Evolutionary conservation across 2,329 filamentous ascomycete species (phyloP), one percentile per base, ranked within the genome.

Genomic region (Exophiala sp.): DNA sequence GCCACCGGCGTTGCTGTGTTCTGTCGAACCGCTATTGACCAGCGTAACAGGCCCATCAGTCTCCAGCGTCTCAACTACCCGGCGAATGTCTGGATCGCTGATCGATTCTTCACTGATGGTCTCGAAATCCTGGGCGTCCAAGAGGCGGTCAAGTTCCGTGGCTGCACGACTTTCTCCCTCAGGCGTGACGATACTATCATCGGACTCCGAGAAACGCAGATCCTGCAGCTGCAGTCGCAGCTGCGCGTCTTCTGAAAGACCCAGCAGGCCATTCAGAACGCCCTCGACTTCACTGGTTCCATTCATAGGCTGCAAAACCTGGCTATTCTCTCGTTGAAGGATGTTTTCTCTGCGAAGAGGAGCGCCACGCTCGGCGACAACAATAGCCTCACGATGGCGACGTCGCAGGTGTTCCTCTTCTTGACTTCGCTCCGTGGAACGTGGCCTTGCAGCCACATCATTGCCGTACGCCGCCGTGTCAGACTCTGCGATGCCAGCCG

Each of bases 371-470:
- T 95, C 88, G 62, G 89, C 91, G 49, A 95, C 73, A 16, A 96
- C 89, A 79, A 96, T 90, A 3, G 88, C 89, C 70, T 95, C 88
- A 58, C 89, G 78, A 63, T 91, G 79, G 43, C 87, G 78, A 57
- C 89, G 78, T 52, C 88, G 75, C 53, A 90, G 73, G 61, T 86
- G 82, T 65, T 91, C 86, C 30, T 57, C 58, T 41, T 49, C 48
- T 11, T 47, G 52, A 35, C 48, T 55, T 10, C 50, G 46, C 34
- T 54, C 52, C n/a, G 43, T 32, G 13, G 50, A 51, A 18, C 56
- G 49, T n/a, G 39, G 40, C 43, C 46, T 46, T 38, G 45, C 40
- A 27, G 29, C 39, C 29, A 7, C 29, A 10, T 7, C 29, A n/a
- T n/a, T 13, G 11, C 29, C 29, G 11, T 32, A 11, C 14, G 7